Evolutionary conservation across 768 basidiomycete genomes (phyloP).

Genomic region (Arthromyces matolae): DNA sequence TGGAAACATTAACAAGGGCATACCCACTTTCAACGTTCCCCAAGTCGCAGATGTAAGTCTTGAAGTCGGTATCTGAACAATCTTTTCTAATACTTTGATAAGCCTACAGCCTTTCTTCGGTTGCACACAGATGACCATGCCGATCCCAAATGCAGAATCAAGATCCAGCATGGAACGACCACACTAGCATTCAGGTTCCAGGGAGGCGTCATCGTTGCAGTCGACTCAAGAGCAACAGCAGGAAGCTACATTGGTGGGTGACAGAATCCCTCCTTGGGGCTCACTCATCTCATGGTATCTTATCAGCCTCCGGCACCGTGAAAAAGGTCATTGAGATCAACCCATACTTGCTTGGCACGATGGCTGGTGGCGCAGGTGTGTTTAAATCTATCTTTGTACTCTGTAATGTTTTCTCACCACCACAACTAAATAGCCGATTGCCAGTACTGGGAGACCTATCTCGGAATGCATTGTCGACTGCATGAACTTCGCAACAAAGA

Average conservation of each 20-base stretch:
- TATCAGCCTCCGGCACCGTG: constrained; percentile 87
- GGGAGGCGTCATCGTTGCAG: constrained; percentile 98
- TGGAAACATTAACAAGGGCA: constrained; percentile 67
- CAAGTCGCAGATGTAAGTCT: constrained; percentile 69
- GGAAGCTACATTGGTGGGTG: constrained; percentile 91
- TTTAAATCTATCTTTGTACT: constrained; percentile 13
- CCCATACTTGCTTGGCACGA: constrained; percentile 96
- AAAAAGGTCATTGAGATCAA: constrained; percentile 99
- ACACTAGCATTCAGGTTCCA: constrained; percentile 95
- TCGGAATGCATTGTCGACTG: constrained; percentile 95
- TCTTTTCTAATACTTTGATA: constrained; percentile 11
- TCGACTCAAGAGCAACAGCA: constrained; percentile 97
- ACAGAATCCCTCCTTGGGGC: too few species aligned
- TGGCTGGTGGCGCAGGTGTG: constrained; percentile 97
- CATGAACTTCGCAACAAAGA: constrained; percentile 96
- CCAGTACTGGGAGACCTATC: constrained; percentile 98
- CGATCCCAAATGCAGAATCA: constrained; percentile 92
- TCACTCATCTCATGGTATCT: constrained; percentile 2
- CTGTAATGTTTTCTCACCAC: neutral
- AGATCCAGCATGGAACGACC: constrained; percentile 98
- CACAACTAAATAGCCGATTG: constrained; percentile 66
- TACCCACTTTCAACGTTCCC: constrained; percentile 71
- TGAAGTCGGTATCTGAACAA: neutral
- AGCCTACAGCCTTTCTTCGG: constrained; percentile 90
- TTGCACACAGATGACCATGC: constrained; percentile 95